These are phyloP conservation scores for Cucurbita maxima DNA, from an alignment of 306 rosid genomes.

Conservation along the genomic window DNA sequence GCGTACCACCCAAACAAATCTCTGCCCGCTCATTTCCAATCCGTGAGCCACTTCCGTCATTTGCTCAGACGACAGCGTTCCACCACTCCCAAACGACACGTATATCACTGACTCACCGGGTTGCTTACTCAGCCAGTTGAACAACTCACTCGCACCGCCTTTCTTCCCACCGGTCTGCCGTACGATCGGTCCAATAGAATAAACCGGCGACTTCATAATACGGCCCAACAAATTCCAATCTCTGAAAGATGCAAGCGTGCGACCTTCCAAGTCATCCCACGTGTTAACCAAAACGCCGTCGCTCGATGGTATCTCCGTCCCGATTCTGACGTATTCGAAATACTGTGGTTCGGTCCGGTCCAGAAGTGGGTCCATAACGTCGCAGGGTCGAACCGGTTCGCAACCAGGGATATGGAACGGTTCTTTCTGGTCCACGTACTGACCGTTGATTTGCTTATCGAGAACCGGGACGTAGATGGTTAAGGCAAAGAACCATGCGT, in stretches of 20 bases:
- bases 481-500: slow-evolving; percentile 15
- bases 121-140: slow-evolving; percentile 47
- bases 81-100: slow-evolving; percentile 46
- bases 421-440: slow-evolving; percentile 9
- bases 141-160: slow-evolving; percentile 11
- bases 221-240: not conserved
- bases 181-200: slow-evolving; percentile 22
- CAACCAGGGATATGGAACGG: slow-evolving; percentile 15
- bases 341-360: slow-evolving; percentile 6
- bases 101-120: slow-evolving; percentile 26
- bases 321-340: not conserved
- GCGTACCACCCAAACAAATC: slow-evolving; percentile 53
- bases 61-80: slow-evolving; percentile 31
- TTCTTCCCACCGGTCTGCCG: not conserved
- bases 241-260: not conserved
- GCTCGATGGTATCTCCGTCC: not conserved
- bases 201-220: slow-evolving; percentile 3
- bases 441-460: slow-evolving; percentile 12
- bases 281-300: slow-evolving; percentile 17
- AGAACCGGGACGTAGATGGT: not conserved
- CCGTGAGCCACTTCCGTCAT: slow-evolving; percentile 35
- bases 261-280: slow-evolving; percentile 10
- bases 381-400: slow-evolving; percentile 4
- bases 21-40: slow-evolving; percentile 29
- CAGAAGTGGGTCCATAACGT: slow-evolving; percentile 7